Base-by-base conservation (phyloP, 108 stramenopile species). In the Cyclotella baltica region DNA sequence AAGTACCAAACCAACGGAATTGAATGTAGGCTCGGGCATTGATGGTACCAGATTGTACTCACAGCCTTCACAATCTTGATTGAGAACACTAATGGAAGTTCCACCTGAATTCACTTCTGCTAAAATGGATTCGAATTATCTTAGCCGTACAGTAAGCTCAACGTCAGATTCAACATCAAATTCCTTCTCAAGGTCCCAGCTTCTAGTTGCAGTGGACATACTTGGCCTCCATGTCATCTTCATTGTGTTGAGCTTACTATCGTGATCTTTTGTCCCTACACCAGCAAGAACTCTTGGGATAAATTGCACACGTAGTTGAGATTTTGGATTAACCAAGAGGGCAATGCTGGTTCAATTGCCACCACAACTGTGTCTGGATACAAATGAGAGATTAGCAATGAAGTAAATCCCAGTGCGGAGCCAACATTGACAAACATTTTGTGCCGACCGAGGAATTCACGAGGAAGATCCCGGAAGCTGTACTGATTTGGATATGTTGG, bases 341-440 rank as follows among this genome's bases (percentile, higher is more conserved):
- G 92, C 10, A 81, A 70, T 19, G 92, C 92, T 18, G 90, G 90
- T 71, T 93, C 92, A 23, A 93, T 82, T n/a, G 86, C 76, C 19
- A 91, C 88, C 65, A 91, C 72, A 23, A 85, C 83, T 4, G 92
- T 91, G 22, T 73, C 87, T 4, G 92, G 92, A 68, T 93, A 93
- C 5, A 81, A 37, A 13, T 75, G 67, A 15, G 86, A 61, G 4
- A 93, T 59, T 22, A 86, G 82, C 82, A 93, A 69, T 35, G 87
- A 70, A 9, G 92, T 91, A 22, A 89, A 65, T n/a, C 92, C 92
- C 22, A 90, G 70, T 29, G 89, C 86, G 35, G 81, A 81, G 28
- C 92, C 92, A 19, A 93, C 90, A 70, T 93, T 90, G 0, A 91
- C 92, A 79, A 90, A 93, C 6, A 93, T 59, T 73, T 91, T 90